Evolutionary conservation across 2,329 filamentous ascomycete species (phyloP).

Genomic region (Nemania abortiva): DNA sequence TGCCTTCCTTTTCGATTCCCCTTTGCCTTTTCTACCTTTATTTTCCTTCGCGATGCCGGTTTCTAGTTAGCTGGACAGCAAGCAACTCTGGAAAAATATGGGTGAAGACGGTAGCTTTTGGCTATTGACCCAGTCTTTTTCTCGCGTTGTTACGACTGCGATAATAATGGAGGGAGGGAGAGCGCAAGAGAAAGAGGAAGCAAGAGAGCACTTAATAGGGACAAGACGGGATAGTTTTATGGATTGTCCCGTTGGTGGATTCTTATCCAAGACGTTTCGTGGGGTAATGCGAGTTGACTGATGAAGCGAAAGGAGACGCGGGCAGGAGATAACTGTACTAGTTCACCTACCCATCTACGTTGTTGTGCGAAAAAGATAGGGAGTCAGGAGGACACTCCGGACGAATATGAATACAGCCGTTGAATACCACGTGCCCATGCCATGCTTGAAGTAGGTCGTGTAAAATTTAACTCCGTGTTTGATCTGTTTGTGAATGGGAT

Average conservation of each 20-base stretch:
- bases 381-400: not conserved
- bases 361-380: not conserved
- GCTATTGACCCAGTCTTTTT: conserved; percentile 40
- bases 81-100: conserved; percentile 35
- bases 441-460: not conserved
- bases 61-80: conserved; percentile 39
- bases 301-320: not conserved
- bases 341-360: not conserved
- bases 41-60: conserved; percentile 22
- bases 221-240: conserved; percentile 15
- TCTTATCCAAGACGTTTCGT: not conserved
- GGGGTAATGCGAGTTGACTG: conserved; percentile 7
- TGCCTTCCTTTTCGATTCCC: conserved; percentile 6
- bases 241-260: not conserved
- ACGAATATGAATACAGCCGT: not conserved
- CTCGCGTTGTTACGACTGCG: conserved; percentile 34
- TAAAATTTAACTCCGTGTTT: not conserved
- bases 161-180: conserved; percentile 13
- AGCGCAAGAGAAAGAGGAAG: conserved; percentile 5
- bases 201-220: not conserved
- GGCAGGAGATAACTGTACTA: conserved; percentile 7
- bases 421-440: not conserved
- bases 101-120: conserved; percentile 41
- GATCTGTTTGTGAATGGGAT: not conserved
- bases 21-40: not conserved